Evolutionary conservation across 2,329 filamentous ascomycete genomes (phyloP).

Genomic region (Ramularia endophylla): DNA sequence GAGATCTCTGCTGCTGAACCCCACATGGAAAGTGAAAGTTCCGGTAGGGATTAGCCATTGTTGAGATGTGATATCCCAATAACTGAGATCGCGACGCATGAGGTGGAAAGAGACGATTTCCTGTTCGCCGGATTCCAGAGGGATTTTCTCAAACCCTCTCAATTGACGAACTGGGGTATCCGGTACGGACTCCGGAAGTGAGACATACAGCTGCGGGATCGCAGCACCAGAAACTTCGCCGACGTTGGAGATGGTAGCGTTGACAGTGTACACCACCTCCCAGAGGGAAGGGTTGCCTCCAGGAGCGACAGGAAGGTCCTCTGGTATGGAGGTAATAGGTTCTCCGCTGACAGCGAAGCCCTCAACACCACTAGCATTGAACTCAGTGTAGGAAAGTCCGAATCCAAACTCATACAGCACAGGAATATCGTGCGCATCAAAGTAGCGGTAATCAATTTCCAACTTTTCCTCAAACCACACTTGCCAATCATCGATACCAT

Average conservation of each 20-base stretch:
- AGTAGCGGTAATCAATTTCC: conserved; percentile 68
- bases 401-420: conserved; percentile 52
- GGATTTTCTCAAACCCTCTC: conserved; percentile 39
- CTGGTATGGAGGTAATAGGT: conserved; percentile 51
- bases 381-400: conserved; percentile 67
- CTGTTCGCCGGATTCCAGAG: conserved; percentile 25
- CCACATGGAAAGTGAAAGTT: neutral
- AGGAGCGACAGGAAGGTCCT: conserved; percentile 33
- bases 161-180: conserved; percentile 39
- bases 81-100: conserved; percentile 31
- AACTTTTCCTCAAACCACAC: conserved; percentile 45
- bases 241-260: conserved; percentile 55
- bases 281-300: conserved; percentile 63
- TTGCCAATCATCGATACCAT: conserved; percentile 34
- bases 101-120: conserved; percentile 30
- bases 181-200: conserved; percentile 31
- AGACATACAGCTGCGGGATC: conserved; percentile 55
- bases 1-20: neutral
- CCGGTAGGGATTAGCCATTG: conserved; percentile 28
- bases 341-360: neutral
- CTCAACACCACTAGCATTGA: conserved; percentile 37
- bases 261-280: conserved; percentile 46
- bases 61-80: conserved; percentile 30
- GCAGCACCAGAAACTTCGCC: conserved; percentile 49
- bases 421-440: conserved; percentile 59